Base-by-base conservation (phyloP, 306 rosid species). In the Dalbergia oliveri region DNA sequence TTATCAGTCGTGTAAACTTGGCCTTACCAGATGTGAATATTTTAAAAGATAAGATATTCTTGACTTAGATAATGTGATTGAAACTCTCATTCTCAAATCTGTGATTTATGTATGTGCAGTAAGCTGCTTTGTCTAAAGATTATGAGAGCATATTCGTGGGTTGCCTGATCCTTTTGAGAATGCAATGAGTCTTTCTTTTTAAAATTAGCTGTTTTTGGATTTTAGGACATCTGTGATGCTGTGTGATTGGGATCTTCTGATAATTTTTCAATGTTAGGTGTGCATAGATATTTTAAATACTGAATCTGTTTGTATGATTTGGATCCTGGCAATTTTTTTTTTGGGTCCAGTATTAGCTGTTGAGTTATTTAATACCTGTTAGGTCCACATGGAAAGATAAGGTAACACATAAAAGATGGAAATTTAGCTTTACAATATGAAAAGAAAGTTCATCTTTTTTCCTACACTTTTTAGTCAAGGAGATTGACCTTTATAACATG, bases 341-440 rank as follows among this genome's bases (percentile, higher is more conserved):
- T 49, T 58, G 61, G 70, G 81, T 79, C 73, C 73, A 66, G 23
- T 72, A 69, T 81, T 79, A 34, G 59, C 53, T 43, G 62, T 81
- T 79, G 37, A 84, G 73, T 63, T 69, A 57, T 69, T 43, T 41
- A 82, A 75, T 75, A 66, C 70, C 78, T 83, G 80, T 82, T 62
- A 18, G 85, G 85, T 56, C 88, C 82, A 81, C 82, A 77, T 21
- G 78, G 59, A 80, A 71, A 61, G 82, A 85, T 67, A 69, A 64
- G 76, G 66, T 69, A 53, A 50, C 59, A 33, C 78, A 21, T 60
- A 72, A 83, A 88, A 80, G 87, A 63, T 76, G 79, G 70, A 78
- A 58, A 18, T 64, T 69, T 64, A 75, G 51, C 81, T 75, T 58
- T 80, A 56, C 82, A 57, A 23, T 65, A 70, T 65, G 14, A 57